Evolutionary conservation across 2,329 filamentous ascomycete species (phyloP), one percentile per base, ranked within the genome.

Genomic region (Aspergillus hiratsukae): DNA sequence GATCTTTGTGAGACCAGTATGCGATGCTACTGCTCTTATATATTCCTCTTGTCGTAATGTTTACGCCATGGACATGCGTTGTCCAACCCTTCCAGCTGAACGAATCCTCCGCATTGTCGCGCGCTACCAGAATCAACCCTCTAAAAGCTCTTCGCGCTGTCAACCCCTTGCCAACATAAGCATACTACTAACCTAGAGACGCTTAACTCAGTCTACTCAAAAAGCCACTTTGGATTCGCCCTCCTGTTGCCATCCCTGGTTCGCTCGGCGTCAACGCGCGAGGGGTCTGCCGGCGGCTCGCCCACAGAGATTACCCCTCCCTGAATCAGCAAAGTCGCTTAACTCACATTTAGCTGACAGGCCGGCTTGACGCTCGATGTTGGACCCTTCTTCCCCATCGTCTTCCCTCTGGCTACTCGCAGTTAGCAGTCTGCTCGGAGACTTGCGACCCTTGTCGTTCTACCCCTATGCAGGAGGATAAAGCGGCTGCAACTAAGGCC

Each of bases 191-290:
- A 28, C 40, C 17, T 41, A 29, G 31, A 50, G 37, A 52, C 52
- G 52, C 55, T 43, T 25, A 52, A 51, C 14, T 46, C 43, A 40
- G 41, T 46, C 31, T 48, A 17, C 52, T 49, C 48, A 23, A 23
- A 46, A 25, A 46, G 21, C 43, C 43, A 23, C 43, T 27, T 23
- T 21, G 43, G 21, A 17, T 46, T 46, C 11, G 21, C 43, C 23
- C 19, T 46, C 43, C 53, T 14, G 10, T 29, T 43, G 19, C 11
- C 51, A 48, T 48, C 61, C 53, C 46, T 61, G 59, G 57, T 64
- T 65, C 55, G 57, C 53, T 51, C 51, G 53, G 52, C 48, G 51
- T 59, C 61, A 56, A 59, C 57, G 61, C 64, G 58, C 55, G 53
- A 56, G 51, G 57, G 17, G 58, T 48, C 54, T 55, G 48, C 43